Evolutionary conservation across 2,329 filamentous ascomycete genomes (phyloP), one percentile per base, ranked within the genome.

Genomic region (Hymenoscyphus fructigenus): DNA sequence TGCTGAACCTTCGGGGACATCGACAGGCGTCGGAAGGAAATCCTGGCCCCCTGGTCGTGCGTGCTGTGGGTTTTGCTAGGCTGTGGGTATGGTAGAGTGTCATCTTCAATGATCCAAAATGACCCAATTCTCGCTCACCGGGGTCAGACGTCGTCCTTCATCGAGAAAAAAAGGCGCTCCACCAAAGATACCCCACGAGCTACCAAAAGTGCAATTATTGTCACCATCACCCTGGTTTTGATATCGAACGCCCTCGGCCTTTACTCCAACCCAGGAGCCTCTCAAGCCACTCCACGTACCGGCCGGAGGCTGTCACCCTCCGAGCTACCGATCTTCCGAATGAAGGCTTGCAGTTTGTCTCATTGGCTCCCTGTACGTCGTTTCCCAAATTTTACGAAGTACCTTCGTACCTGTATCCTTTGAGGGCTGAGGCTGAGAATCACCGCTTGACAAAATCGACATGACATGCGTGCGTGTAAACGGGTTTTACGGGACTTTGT

Each of bases 351-450:
- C 2, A 50, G 34, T 50, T 50, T 7, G n/a, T 50, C 20, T 50
- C 44, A 50, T 50, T 50, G 44, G 44, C 44, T 50, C 44, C n/a
- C 2, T 50, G 44, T 50, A 50, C 44, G 44, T 50, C 44, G 44
- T 50, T 50, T 23, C 9, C 20, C 7, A 26, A 36, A 36, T 5
- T 50, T 50, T 50, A 50, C 44, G 9, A 50, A 50, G 44, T 50
- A 50, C 44, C 20, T 50, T 36, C 34, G 44, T 50, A 26, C 44
- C 9, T 23, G n/a, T 47, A 47, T 9, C 44, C 20, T 23, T 23
- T 50, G 20, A 23, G 20, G 10, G 44, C 44, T 50, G 44, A 50
- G 44, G 44, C 44, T 26, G 44, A 50, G 44, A 50, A 50, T 50
- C 10, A 32, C 29, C 9, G 29, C 29, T 32, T 32, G 29, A 4